Conservation (phyloP, 192 early-diverging fungal genomes). For the Coemansia sp. region DNA sequence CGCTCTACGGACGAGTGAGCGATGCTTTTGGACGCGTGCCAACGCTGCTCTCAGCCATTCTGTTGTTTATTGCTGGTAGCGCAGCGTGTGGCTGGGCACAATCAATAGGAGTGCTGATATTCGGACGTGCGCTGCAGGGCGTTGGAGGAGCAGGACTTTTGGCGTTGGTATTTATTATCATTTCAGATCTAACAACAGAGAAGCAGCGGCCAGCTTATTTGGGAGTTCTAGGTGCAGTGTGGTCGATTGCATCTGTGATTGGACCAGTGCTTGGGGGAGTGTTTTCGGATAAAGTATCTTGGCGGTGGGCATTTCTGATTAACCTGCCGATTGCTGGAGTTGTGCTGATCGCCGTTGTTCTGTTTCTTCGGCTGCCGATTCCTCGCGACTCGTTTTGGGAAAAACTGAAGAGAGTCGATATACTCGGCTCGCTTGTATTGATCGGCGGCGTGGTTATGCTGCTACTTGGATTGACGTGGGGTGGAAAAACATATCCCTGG, state of each 20-base stretch:
- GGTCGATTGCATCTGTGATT: constrained; percentile 60
- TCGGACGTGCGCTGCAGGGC: constrained; percentile 65
- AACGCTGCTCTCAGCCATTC: constrained; percentile 55
- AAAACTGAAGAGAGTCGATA: constrained; percentile 65
- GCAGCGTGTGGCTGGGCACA: constrained; percentile 56
- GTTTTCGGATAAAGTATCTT: constrained; percentile 63
- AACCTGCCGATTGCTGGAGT: constrained; percentile 50
- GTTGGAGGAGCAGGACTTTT: constrained; percentile 67
- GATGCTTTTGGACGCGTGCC: constrained; percentile 80
- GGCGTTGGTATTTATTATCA: constrained; percentile 61
- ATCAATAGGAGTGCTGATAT: constrained; percentile 65
- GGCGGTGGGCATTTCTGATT: constrained; percentile 71
- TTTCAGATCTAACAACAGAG: constrained; percentile 61
- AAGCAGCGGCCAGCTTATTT: constrained; percentile 31
- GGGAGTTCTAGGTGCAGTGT: constrained; percentile 58
- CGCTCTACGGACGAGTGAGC: constrained; percentile 72
- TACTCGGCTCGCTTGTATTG: constrained; percentile 56
- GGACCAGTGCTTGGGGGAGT: constrained; percentile 70
- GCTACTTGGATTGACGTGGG: constrained; percentile 63
- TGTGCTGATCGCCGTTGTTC: constrained; percentile 39
- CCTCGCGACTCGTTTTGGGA: constrained; percentile 38
- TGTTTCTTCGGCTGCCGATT: constrained; percentile 56
- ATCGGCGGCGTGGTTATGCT: constrained; percentile 56
- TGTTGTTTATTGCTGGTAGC: constrained; percentile 57
- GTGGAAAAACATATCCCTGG: constrained; percentile 64